phyloP scores from a whole-genome alignment of 139 green algal species.

The Ettlia oleoabundans region DNA sequence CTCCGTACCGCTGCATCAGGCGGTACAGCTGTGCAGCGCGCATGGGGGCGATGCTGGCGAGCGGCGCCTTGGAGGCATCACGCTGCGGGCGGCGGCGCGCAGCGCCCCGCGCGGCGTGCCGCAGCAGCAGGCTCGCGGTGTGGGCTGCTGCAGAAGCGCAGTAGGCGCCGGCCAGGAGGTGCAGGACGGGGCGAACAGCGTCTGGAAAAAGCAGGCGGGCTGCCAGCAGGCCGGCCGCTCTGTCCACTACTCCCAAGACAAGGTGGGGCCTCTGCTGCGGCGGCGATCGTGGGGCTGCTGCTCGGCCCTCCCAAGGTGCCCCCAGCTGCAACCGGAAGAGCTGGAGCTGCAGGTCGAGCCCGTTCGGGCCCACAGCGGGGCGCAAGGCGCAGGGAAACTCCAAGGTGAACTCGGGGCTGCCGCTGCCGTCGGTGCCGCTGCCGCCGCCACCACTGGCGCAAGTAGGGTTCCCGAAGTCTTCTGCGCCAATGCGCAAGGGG shows the following conservation, averaged over 20 bases:
- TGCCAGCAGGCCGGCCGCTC: constrained; percentile 17
- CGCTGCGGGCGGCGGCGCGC: not conserved
- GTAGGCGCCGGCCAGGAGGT: constrained; percentile 2
- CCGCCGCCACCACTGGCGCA: not conserved
- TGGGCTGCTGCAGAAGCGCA: not conserved
- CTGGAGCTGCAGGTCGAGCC: constrained; percentile 13
- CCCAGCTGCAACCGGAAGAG: constrained; percentile 8
- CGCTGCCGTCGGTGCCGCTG: not conserved
- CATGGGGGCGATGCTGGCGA: too few species aligned
- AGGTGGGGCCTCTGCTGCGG: not conserved
- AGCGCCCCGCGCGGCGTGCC: not conserved
- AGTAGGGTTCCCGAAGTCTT: too few species aligned
- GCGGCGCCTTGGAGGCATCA: not conserved
- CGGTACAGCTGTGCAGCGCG: not conserved
- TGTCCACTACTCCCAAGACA: not conserved
- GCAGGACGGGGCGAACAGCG: not conserved
- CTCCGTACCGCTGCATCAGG: constrained; percentile 18
- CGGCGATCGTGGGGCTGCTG: not conserved
- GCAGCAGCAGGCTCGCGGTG: not conserved
- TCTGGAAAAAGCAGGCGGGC: constrained; percentile 43
- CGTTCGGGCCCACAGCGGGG: not conserved
- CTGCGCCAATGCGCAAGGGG: too few species aligned
- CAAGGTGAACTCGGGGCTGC: not conserved
- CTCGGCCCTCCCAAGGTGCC: not conserved
- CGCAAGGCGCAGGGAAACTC: constrained; percentile 15